A percentile compares a stretch with the other conserved stretches of the same genome.
Conservation (phyloP, 1,284 basidiomycete genomes). For the Boletus subluridellus region DNA sequence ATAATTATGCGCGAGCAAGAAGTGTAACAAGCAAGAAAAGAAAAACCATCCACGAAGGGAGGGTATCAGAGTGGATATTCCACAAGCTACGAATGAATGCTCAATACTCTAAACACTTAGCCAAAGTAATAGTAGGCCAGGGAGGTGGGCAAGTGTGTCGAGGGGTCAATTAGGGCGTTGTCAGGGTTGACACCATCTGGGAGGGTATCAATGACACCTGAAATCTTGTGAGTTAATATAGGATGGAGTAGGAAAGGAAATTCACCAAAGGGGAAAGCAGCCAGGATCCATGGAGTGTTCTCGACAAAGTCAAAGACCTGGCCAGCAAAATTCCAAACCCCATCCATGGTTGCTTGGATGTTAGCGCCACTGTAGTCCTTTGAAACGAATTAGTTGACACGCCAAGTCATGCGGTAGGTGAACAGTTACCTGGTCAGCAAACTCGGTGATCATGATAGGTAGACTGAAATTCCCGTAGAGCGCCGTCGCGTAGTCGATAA, state of each 20-base stretch:
- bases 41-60: slow-evolving; percentile 14
- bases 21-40: neutral
- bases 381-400: slow-evolving; percentile 3
- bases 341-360: slow-evolving; percentile 44
- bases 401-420: too few species aligned
- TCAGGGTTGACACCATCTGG: neutral
- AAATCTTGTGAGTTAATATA: slow-evolving; percentile 1
- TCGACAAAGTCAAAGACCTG: slow-evolving; percentile 50
- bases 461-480: slow-evolving; percentile 50
- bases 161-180: slow-evolving; percentile 33
- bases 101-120: neutral
- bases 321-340: slow-evolving; percentile 56
- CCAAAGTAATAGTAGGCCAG: slow-evolving; percentile 42
- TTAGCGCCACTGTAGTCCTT: slow-evolving; percentile 60
- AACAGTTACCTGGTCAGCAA: slow-evolving; percentile 54
- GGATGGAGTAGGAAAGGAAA: neutral
- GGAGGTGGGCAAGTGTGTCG: slow-evolving; percentile 32
- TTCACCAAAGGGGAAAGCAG: slow-evolving; percentile 65
- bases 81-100: neutral
- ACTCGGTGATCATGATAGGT: slow-evolving; percentile 65
- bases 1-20: slow-evolving; percentile 3
- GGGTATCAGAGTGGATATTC: slow-evolving; percentile 26
- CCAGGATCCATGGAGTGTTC: too few species aligned
- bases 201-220: slow-evolving; percentile 53
- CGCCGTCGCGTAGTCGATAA: slow-evolving; percentile 50